These are phyloP conservation scores for Diddensiella transvaalensis DNA, from an alignment of 805 yeast genomes.

Conservation along the genomic window DNA sequence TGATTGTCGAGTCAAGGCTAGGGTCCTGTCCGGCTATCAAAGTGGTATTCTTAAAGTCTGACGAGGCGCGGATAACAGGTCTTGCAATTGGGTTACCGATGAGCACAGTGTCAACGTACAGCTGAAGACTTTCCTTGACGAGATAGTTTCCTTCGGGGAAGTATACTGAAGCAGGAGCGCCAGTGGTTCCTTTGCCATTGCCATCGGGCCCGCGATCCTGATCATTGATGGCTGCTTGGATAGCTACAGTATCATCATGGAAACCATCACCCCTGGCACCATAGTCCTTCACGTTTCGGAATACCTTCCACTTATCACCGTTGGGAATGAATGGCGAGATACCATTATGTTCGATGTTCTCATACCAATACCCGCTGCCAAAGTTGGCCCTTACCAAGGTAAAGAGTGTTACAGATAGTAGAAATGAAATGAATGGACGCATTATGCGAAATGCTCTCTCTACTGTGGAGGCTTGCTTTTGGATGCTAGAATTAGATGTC, in stretches of 20 bases:
- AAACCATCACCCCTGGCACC: slow-evolving; percentile 13
- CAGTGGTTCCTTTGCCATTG: slow-evolving; percentile 6
- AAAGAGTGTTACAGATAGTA: not conserved
- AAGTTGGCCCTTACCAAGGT: not conserved
- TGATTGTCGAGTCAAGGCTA: slow-evolving; percentile 7
- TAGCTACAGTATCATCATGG: slow-evolving; percentile 8
- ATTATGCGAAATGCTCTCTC: not conserved
- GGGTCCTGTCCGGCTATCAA: slow-evolving; percentile 6
- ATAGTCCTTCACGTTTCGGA: slow-evolving; percentile 8
- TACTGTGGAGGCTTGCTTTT: not conserved
- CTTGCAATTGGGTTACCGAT: slow-evolving; percentile 6
- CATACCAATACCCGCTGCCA: slow-evolving; percentile 10
- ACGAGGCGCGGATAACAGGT: slow-evolving; percentile 5
- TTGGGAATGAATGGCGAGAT: slow-evolving; percentile 10
- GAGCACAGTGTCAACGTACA: slow-evolving; percentile 8
- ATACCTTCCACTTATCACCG: slow-evolving; percentile 12
- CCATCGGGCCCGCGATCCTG: slow-evolving; percentile 5
- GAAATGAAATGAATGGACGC: not conserved
- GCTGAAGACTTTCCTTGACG: not conserved
- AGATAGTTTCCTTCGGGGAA: slow-evolving; percentile 10
- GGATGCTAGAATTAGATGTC: too few relatives aligned
- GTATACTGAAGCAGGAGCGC: slow-evolving; percentile 11
- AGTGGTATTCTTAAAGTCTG: not conserved
- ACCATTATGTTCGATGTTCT: slow-evolving; percentile 10
- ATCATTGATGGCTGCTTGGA: slow-evolving; percentile 10